Percentiles rank a stretch among this genome's conserved stretches.
Evolutionary conservation across 164 flowering plant species (phyloP).

Genomic region (Magnolia changhungtana): DNA sequence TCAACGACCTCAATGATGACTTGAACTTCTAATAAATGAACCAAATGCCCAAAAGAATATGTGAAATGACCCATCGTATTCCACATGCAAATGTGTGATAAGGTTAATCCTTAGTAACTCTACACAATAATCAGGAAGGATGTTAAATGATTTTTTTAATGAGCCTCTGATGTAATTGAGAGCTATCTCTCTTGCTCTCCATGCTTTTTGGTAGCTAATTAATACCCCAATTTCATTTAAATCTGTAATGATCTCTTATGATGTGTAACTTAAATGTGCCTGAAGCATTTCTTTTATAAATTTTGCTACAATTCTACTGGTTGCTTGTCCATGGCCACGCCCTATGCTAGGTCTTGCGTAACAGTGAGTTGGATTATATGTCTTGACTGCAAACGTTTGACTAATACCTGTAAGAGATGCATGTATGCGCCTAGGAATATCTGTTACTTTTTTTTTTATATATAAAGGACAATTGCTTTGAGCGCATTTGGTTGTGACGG

Average conservation of each 20-base stretch:
- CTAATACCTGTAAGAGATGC: neutral
- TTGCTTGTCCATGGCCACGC: neutral
- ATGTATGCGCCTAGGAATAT: neutral
- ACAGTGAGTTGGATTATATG: neutral
- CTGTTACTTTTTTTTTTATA: too few relatives aligned
- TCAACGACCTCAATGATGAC: neutral
- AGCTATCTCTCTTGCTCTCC: neutral
- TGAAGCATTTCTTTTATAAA: neutral
- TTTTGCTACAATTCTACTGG: neutral
- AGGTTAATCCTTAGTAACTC: neutral
- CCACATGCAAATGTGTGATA: neutral
- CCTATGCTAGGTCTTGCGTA: neutral
- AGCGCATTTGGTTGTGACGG: neutral
- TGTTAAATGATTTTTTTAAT: neutral
- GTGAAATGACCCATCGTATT: neutral
- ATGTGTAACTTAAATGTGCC: neutral
- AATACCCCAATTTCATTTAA: neutral
- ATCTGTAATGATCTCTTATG: neutral
- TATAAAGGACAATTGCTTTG: neutral
- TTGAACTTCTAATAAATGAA: neutral
- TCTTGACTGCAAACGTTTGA: neutral
- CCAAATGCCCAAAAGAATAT: neutral
- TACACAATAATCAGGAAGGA: neutral
- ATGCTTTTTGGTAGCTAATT: neutral
- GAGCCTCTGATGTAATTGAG: neutral